A percentile compares a stretch with the other conserved stretches of the same genome.
These are phyloP conservation scores for Solanum stenotomum DNA, from an alignment of 257 asterid genomes.

Conservation along the genomic window DNA sequence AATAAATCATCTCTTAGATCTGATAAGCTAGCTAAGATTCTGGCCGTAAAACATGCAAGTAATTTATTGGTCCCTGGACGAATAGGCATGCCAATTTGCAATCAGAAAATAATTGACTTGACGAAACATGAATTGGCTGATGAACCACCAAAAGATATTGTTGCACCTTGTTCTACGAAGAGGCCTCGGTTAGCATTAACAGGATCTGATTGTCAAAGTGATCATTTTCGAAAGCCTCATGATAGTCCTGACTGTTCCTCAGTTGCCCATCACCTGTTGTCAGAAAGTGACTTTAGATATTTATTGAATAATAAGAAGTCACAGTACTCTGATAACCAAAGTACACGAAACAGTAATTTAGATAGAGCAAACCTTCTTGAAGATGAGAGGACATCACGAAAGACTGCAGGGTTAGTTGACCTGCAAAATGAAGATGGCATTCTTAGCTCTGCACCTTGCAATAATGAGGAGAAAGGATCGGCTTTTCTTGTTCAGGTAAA, in stretches of 20 bases:
- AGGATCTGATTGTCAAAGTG: slow-evolving; percentile 26
- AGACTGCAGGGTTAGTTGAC: not conserved
- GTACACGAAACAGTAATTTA: slow-evolving; percentile 19
- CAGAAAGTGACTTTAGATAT: slow-evolving; percentile 3
- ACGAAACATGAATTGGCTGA: slow-evolving; percentile 12
- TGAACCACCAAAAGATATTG: slow-evolving; percentile 26
- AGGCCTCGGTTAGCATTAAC: slow-evolving; percentile 43
- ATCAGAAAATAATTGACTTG: not conserved
- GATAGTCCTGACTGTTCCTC: slow-evolving; percentile 3
- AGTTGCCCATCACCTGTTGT: not conserved
- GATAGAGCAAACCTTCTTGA: slow-evolving; percentile 12
- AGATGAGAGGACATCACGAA: slow-evolving; percentile 14
- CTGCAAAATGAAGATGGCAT: not conserved
- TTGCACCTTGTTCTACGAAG: slow-evolving; percentile 37
- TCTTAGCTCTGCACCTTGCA: slow-evolving; percentile 22
- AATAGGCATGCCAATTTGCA: slow-evolving; percentile 5
- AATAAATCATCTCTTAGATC: slow-evolving; percentile 58
- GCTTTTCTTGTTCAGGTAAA: slow-evolving; percentile 73
- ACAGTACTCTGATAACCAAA: slow-evolving; percentile 11
- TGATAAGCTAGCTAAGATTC: slow-evolving; percentile 24
- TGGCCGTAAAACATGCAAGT: slow-evolving; percentile 27
- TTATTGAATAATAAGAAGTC: slow-evolving; percentile 22
- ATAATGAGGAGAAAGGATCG: slow-evolving; percentile 62
- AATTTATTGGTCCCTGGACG: slow-evolving; percentile 19
- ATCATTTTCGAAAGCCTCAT: slow-evolving; percentile 13